Conservation (phyloP, 371 early-diverging fungal genomes). For the Syncephalastrum racemosum region DNA sequence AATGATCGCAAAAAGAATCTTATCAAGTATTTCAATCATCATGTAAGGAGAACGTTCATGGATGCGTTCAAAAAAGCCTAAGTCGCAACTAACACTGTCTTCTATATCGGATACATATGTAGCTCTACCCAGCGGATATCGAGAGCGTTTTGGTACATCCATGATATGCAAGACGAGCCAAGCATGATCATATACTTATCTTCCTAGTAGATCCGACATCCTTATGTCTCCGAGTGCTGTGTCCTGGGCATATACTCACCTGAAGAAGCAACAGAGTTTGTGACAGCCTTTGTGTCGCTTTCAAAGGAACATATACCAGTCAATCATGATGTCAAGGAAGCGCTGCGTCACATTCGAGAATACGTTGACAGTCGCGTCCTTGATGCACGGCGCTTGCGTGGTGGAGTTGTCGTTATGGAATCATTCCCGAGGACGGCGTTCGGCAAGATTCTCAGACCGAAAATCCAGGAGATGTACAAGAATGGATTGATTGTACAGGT, state of each 20-base stretch:
- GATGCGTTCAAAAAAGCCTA: too few species aligned
- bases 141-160: too few species aligned
- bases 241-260: conserved; percentile 59
- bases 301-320: too few species aligned
- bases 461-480: background rate
- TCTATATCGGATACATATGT: too few species aligned
- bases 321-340: too few species aligned
- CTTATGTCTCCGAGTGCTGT: conserved; percentile 69
- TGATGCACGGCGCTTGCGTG: background rate
- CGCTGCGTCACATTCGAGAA: background rate
- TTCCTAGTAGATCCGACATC: too few species aligned
- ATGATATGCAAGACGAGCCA: too few species aligned
- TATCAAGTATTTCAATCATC: conserved; percentile 39
- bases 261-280: conserved; percentile 65
- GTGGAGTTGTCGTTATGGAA: background rate
- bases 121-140: too few species aligned
- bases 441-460: conserved; percentile 2
- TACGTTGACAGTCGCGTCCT: background rate
- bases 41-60: too few species aligned
- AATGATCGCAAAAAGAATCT: conserved; percentile 79
- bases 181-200: too few species aligned
- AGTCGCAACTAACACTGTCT: too few species aligned
- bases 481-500: too few species aligned
- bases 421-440: background rate
- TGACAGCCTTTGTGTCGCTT: conserved; percentile 47